Conservation (phyloP, 371 early-diverging fungal genomes). For the Nematocida homosporus region DNA sequence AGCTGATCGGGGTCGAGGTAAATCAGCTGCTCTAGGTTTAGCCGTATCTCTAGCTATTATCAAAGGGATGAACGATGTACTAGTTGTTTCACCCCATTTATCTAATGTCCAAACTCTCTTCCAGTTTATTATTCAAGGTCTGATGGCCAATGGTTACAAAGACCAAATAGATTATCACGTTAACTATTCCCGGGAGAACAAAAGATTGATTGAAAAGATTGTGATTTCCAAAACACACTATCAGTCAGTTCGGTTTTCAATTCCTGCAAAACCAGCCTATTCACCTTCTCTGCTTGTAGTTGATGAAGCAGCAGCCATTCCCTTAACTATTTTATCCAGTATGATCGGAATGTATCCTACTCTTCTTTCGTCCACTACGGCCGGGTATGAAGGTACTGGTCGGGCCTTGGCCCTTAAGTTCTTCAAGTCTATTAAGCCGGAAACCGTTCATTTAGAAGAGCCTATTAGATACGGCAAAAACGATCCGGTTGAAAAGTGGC, state of each 20-base stretch:
- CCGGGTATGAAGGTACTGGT: slow-evolving; percentile 99
- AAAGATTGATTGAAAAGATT: slow-evolving; percentile 60
- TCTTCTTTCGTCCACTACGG: slow-evolving; percentile 95
- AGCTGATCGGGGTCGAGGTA: slow-evolving; percentile 95
- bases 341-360: slow-evolving; percentile 86
- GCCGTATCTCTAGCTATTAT: slow-evolving; percentile 88
- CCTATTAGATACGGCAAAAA: slow-evolving; percentile 85
- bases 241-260: slow-evolving; percentile 60
- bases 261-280: slow-evolving; percentile 44
- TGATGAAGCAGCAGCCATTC: slow-evolving; percentile 99
- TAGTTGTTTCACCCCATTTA: slow-evolving; percentile 90
- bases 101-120: slow-evolving; percentile 94
- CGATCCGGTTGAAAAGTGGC: slow-evolving; percentile 91
- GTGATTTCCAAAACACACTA: slow-evolving; percentile 54
- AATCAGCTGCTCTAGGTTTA: slow-evolving; percentile 92
- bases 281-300: slow-evolving; percentile 83
- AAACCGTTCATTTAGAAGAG: slow-evolving; percentile 76
- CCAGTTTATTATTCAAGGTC: slow-evolving; percentile 87
- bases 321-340: slow-evolving; percentile 80
- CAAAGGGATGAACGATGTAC: slow-evolving; percentile 84
- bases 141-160: slow-evolving; percentile 87
- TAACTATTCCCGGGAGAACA: slow-evolving; percentile 51
- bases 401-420: slow-evolving; percentile 88
- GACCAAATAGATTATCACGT: slow-evolving; percentile 92
- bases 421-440: slow-evolving; percentile 79